Evolutionary conservation across 805 yeast genomes (phyloP).

Genomic region (Wickerhamiella azyma): DNA sequence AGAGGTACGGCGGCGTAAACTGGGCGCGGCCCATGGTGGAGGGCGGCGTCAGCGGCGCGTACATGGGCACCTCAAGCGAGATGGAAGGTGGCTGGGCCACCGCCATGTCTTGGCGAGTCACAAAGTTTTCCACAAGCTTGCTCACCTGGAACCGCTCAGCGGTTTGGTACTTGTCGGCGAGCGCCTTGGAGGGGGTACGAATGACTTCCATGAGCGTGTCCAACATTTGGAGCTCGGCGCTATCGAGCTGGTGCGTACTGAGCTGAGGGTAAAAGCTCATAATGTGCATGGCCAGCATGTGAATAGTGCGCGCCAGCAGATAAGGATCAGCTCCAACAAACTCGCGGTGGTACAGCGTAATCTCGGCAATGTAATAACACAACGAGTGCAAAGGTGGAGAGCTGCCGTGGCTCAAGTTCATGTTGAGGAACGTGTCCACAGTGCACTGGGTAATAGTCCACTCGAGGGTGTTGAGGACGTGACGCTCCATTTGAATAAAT

Average conservation of each 20-base stretch:
- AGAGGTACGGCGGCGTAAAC: slow-evolving; percentile 10
- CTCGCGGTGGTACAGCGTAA: slow-evolving; percentile 25
- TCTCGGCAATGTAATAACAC: slow-evolving; percentile 26
- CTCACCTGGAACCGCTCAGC: slow-evolving; percentile 23
- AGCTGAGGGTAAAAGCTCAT: slow-evolving; percentile 12
- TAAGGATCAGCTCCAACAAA: slow-evolving; percentile 24
- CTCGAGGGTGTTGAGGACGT: slow-evolving; percentile 50
- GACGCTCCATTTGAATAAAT: slow-evolving; percentile 62
- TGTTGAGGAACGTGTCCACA: slow-evolving; percentile 30
- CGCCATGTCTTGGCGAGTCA: slow-evolving; percentile 23
- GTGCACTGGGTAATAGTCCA: slow-evolving; percentile 57
- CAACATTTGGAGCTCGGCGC: slow-evolving; percentile 22
- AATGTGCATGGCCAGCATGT: slow-evolving; percentile 22
- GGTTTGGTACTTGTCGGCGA: slow-evolving; percentile 28
- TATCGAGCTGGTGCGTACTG: slow-evolving; percentile 7
- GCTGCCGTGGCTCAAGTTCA: slow-evolving; percentile 17
- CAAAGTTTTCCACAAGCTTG: slow-evolving; percentile 22
- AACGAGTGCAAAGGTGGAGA: slow-evolving; percentile 21
- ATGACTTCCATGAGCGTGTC: slow-evolving; percentile 26
- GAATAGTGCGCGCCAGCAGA: slow-evolving; percentile 24
- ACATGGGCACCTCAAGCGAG: slow-evolving; percentile 2
- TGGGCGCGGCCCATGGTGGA: slow-evolving; percentile 6
- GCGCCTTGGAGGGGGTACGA: slow-evolving; percentile 25
- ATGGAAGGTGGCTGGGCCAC: not conserved
- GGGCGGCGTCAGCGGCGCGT: slow-evolving; percentile 11